Conservation (phyloP, 345 rosid genomes). For the Sisymbrium irio region DNA sequence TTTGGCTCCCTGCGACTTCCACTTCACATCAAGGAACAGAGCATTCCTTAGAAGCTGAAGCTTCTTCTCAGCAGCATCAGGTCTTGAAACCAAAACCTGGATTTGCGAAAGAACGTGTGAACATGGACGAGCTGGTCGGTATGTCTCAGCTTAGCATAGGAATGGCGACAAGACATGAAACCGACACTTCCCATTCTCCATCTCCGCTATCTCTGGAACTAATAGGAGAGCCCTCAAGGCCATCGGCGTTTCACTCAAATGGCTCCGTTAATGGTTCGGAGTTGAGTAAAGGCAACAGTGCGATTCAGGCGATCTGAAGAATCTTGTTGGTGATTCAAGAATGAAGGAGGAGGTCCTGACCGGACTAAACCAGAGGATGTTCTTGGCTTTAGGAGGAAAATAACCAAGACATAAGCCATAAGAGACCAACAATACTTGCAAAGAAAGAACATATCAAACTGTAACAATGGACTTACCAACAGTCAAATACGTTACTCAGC, state of each 20-base stretch:
- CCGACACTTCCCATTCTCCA: constrained; percentile 36
- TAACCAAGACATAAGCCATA: neutral
- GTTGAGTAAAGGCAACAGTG: constrained; percentile 55
- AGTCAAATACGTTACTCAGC: constrained; percentile 17
- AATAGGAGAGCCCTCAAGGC: constrained; percentile 68
- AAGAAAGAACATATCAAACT: constrained; percentile 19
- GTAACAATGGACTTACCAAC: constrained; percentile 25
- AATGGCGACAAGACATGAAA: constrained; percentile 40
- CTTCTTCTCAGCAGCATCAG: constrained; percentile 46
- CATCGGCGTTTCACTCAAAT: constrained; percentile 78
- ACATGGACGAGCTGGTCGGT: constrained; percentile 72
- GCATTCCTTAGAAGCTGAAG: constrained; percentile 32
- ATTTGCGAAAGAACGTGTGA: constrained; percentile 65
- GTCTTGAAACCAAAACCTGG: constrained; percentile 75
- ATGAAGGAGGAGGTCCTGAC: constrained; percentile 1
- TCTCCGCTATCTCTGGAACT: constrained; percentile 60
- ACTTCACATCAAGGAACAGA: constrained; percentile 34
- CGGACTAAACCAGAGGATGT: constrained; percentile 11
- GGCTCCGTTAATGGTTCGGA: constrained; percentile 51
- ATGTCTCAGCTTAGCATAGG: constrained; percentile 77
- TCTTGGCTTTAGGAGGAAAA: constrained; percentile 11
- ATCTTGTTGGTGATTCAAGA: constrained; percentile 2
- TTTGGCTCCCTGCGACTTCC: constrained; percentile 54
- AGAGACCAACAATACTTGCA: neutral
- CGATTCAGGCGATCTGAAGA: constrained; percentile 66